These are phyloP conservation scores for Tympanopsis confertula DNA, from an alignment of 2,329 filamentous ascomycete genomes.

Conservation along the genomic window DNA sequence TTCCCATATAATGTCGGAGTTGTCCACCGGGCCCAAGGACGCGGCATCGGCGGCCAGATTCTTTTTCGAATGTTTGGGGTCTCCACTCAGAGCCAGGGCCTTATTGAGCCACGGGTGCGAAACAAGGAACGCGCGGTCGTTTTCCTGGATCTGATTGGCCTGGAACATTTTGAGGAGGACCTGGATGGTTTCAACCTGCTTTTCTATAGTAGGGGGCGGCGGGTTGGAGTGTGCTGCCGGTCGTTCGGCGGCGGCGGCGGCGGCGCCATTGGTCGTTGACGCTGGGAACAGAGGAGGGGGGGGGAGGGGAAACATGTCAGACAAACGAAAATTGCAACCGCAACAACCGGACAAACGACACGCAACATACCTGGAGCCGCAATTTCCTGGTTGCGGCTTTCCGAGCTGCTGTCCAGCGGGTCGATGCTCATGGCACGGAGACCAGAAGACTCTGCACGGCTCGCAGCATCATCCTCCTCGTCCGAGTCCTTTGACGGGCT, in stretches of 20 bases:
- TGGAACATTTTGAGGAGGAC: conserved; percentile 41
- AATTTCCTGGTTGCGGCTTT: no score
- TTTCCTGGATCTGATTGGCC: conserved; percentile 48
- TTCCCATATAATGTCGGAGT: conserved; percentile 66
- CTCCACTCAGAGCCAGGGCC: conserved; percentile 54
- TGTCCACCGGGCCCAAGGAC: conserved; percentile 70
- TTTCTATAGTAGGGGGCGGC: conserved; percentile 37
- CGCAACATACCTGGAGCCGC: no score
- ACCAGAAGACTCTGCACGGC: background rate
- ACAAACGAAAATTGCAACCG: no score
- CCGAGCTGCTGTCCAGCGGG: no score
- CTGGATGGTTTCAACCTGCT: conserved; percentile 66
- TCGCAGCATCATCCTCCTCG: background rate
- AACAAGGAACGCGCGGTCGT: conserved; percentile 66
- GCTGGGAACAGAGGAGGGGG: no score
- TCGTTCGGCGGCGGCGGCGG: no score
- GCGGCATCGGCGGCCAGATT: conserved; percentile 50
- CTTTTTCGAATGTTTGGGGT: conserved; percentile 40
- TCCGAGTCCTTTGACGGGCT: background rate
- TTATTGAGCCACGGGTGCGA: conserved; percentile 69
- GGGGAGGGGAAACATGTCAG: no score
- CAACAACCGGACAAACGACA: no score
- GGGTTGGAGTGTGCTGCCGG: conserved; percentile 1
- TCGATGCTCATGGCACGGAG: background rate
- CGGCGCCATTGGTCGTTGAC: conserved; percentile 1